Evolutionary conservation across 257 asterid genomes (phyloP), one percentile per base, ranked within the genome.

Genomic region (Nicotiana otophora): DNA sequence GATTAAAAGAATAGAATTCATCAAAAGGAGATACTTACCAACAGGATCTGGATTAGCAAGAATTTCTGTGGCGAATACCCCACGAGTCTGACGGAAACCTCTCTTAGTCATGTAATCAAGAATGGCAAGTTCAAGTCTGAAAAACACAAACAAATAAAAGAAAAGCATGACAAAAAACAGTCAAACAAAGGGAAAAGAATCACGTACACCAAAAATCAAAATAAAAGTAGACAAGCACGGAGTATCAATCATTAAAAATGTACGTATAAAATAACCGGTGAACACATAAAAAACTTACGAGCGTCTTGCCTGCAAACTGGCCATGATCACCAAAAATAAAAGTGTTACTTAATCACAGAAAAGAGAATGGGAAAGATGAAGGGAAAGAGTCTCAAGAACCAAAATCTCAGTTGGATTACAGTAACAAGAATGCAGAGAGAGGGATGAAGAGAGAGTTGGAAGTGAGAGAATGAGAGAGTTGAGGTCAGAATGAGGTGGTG

Each of bases 101-200:
- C 86, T 90, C 20, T 68, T 85, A 28, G 65, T 14, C 81, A 90
- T 20, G 58, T 89, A 88, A 82, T 89, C 91, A 33, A 82, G 79
- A 78, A 89, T 81, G 67, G 81, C 88, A 62, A 83, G 51, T 57
- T 89, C 90, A 78, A 89, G 77, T 86, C 91, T 89, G 77, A 81
- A 23, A 84, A 81, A 75, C 65, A 33, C 80, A 81, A 67, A 14
- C 53, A 65, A 81, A 16, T n/a, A 10, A 42, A 48, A 20, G 53
- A 82, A 77, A 85, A 39, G 12, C 8, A 77, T 54, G 20, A 60
- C 11, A 33, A 82, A 78, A 62, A 62, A 0, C 83, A 81, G 80
- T 5, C 20, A 26, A n/a, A 61, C 51, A 74, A 65, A 3, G 5
- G 62, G 19, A n/a, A 11, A 36, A 34, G 3, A 54, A 23, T 14